These are phyloP conservation scores for Fibroporia radiculosa DNA, from an alignment of 768 basidiomycete species.

Conservation along the genomic window DNA sequence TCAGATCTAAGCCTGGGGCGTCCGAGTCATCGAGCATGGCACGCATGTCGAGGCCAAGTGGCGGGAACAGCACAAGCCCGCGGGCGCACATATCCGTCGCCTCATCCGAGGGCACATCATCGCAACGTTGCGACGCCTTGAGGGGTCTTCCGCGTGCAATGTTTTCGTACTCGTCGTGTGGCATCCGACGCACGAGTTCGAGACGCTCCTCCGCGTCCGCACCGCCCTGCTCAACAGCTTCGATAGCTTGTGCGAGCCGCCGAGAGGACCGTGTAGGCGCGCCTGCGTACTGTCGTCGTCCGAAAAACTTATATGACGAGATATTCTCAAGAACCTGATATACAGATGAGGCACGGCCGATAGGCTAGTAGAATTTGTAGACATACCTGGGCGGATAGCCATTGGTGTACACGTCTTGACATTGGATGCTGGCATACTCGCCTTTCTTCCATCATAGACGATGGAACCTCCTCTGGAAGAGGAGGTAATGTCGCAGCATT, in stretches of 20 bases:
- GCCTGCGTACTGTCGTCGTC: slow-evolving; percentile 36
- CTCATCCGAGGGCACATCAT: slow-evolving; percentile 39
- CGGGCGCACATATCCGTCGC: slow-evolving; percentile 39
- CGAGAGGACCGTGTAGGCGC: slow-evolving; percentile 26
- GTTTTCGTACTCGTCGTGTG: slow-evolving; percentile 38
- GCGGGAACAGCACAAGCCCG: slow-evolving; percentile 37
- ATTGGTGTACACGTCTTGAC: slow-evolving; percentile 40
- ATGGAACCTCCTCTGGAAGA: slow-evolving; percentile 38
- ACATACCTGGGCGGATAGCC: slow-evolving; percentile 46
- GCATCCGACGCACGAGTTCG: slow-evolving; percentile 17
- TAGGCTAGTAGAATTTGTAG: not conserved
- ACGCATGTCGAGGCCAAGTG: slow-evolving; percentile 3
- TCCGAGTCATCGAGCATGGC: not conserved
- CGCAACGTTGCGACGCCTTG: slow-evolving; percentile 31
- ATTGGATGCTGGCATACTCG: slow-evolving; percentile 39
- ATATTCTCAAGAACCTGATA: slow-evolving; percentile 40
- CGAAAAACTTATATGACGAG: slow-evolving; percentile 28
- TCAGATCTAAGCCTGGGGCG: slow-evolving; percentile 31
- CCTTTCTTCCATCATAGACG: slow-evolving; percentile 41
- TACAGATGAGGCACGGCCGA: slow-evolving; percentile 2
- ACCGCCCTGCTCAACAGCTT: slow-evolving; percentile 10
- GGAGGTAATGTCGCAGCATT: slow-evolving; percentile 25
- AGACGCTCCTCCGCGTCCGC: slow-evolving; percentile 11
- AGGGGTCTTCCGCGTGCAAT: slow-evolving; percentile 18
- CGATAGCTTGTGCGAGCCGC: slow-evolving; percentile 16